A percentile compares a stretch with the other conserved stretches of the same genome.
These are phyloP conservation scores for Tylopilus subfusipes DNA, from an alignment of 768 basidiomycete genomes.

Conservation along the genomic window DNA sequence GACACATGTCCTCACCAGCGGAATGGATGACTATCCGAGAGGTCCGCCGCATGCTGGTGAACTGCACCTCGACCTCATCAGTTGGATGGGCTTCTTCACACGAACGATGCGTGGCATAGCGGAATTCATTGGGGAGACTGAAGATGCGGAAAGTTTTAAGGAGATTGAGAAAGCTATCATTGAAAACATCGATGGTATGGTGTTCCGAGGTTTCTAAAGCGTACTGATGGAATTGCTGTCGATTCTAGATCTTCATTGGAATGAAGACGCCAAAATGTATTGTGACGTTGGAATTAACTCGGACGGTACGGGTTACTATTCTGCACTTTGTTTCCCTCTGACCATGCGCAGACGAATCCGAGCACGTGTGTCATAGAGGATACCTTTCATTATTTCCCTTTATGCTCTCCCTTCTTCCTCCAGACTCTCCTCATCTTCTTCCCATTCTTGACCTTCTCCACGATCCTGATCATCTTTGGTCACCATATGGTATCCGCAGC, in stretches of 20 bases:
- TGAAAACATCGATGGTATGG: slow-evolving; percentile 77
- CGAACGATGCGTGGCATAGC: slow-evolving; percentile 91
- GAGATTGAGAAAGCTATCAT: slow-evolving; percentile 79
- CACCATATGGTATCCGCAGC: slow-evolving; percentile 83
- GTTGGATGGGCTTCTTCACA: slow-evolving; percentile 96
- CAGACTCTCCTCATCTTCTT: slow-evolving; percentile 75
- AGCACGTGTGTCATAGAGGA: slow-evolving; percentile 86
- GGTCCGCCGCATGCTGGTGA: slow-evolving; percentile 88
- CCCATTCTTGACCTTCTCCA: slow-evolving; percentile 76
- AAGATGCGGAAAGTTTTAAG: slow-evolving; percentile 73
- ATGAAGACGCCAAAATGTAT: slow-evolving; percentile 84
- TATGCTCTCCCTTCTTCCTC: slow-evolving; percentile 73
- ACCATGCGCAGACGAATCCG: slow-evolving; percentile 70
- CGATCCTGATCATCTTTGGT: slow-evolving; percentile 88
- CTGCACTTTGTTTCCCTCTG: background rate
- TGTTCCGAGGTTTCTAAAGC: background rate
- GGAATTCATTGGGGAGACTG: slow-evolving; percentile 78
- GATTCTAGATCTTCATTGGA: slow-evolving; percentile 85
- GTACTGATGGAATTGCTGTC: background rate
- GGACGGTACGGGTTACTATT: slow-evolving; percentile 53
- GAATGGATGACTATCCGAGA: slow-evolving; percentile 96
- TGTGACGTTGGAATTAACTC: slow-evolving; percentile 85
- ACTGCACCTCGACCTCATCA: slow-evolving; percentile 88
- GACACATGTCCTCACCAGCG: slow-evolving; percentile 86
- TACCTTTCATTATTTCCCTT: slow-evolving; percentile 95